Evolutionary conservation across 129 eudicot species (phyloP).

Genomic region (Flaveria bidentis): DNA sequence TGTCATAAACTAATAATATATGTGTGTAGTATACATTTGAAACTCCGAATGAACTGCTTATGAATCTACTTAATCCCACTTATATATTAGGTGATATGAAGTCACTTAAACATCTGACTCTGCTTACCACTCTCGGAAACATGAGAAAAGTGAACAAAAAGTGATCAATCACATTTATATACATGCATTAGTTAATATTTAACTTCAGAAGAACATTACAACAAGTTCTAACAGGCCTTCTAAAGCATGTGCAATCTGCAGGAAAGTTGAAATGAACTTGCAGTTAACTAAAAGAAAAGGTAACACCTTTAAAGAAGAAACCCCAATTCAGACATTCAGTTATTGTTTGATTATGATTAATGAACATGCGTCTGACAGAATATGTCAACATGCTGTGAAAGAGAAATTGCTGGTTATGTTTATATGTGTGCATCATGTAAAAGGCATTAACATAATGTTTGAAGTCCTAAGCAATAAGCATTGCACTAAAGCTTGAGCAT

Average conservation of each 20-base stretch:
- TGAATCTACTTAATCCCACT: slow-evolving; percentile 4
- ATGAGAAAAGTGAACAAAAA: background rate
- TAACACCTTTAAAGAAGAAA: background rate
- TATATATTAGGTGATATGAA: background rate
- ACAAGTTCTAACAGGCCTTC: background rate
- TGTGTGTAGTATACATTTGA: background rate
- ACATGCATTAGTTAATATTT: background rate
- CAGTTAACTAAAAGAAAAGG: slow-evolving; percentile 7
- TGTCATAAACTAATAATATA: background rate
- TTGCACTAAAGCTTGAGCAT: background rate
- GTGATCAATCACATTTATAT: background rate
- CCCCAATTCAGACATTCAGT: background rate
- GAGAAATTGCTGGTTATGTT: background rate
- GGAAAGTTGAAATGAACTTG: slow-evolving; percentile 1
- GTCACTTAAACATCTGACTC: background rate
- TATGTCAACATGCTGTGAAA: background rate
- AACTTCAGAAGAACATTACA: slow-evolving; percentile 1
- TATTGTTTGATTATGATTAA: slow-evolving; percentile 9
- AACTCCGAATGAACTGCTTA: background rate
- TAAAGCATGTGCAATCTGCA: slow-evolving; percentile 1
- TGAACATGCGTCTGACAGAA: slow-evolving; percentile 4
- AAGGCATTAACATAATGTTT: no score
- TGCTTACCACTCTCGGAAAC: background rate
- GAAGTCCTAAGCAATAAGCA: slow-evolving; percentile 7
- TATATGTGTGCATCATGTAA: background rate